These are phyloP conservation scores for Triticum monococcum DNA, from an alignment of 176 grass and related monocot genomes.

Conservation along the genomic window DNA sequence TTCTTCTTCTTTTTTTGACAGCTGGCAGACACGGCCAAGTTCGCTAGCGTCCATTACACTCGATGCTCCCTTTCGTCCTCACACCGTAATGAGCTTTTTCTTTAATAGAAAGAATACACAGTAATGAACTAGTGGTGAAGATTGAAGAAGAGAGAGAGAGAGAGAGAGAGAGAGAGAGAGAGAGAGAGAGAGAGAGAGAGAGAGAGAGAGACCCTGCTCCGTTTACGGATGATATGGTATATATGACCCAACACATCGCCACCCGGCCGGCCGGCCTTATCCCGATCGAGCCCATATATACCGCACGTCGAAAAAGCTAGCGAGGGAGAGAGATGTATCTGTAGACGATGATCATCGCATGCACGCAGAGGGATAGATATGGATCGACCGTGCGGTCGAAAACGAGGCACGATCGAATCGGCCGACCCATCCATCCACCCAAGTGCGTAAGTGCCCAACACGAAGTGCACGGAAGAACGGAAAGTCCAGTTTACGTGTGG, in stretches of 20 bases:
- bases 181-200: no score
- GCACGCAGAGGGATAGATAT: not conserved
- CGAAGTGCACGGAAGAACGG: not conserved
- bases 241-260: not conserved
- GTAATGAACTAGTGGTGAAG: not conserved
- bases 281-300: not conserved
- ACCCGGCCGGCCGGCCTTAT: constrained; percentile 22
- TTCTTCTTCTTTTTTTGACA: no score
- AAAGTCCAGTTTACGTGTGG: not conserved
- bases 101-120: no score
- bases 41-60: not conserved
- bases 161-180: no score
- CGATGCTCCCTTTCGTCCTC: not conserved
- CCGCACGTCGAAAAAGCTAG: constrained; percentile 28
- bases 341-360: not conserved
- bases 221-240: not conserved
- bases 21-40: not conserved
- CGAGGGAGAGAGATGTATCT: not conserved
- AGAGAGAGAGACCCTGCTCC: not conserved
- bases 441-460: not conserved
- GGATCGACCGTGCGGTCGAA: not conserved
- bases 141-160: no score
- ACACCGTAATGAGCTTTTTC: not conserved
- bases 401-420: not conserved
- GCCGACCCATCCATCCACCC: not conserved